Evolutionary conservation across 768 basidiomycete genomes (phyloP).

Genomic region (Leccinum incarnatum): DNA sequence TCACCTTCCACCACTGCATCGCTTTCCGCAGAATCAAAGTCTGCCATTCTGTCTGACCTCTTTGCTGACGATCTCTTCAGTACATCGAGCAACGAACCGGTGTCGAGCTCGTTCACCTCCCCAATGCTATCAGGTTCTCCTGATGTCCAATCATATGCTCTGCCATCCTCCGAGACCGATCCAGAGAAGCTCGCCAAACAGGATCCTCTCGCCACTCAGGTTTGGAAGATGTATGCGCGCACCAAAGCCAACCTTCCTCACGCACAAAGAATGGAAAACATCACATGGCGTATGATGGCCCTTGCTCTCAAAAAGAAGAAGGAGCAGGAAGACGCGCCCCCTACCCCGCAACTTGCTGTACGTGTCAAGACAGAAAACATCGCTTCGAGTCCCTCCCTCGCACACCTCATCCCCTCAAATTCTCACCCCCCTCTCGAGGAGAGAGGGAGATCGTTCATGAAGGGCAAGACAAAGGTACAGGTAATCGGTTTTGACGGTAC

Average conservation of each 20-base stretch:
- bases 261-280: constrained; percentile 94
- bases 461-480: constrained; percentile 74
- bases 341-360: neutral
- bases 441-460: constrained; percentile 74
- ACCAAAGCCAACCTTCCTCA: constrained; percentile 88
- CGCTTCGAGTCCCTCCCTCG: constrained; percentile 3
- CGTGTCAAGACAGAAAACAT: constrained; percentile 24
- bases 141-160: constrained; percentile 47
- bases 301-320: constrained; percentile 88
- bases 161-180: constrained; percentile 47
- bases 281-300: constrained; percentile 99
- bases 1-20: constrained; percentile 47
- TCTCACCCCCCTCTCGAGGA: constrained; percentile 36
- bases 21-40: constrained; percentile 51
- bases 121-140: constrained; percentile 69
- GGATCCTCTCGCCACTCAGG: constrained; percentile 91
- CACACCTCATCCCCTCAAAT: neutral
- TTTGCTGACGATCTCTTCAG: constrained; percentile 69
- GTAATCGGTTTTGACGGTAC: constrained; percentile 81
- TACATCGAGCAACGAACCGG: constrained; percentile 27
- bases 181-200: constrained; percentile 71
- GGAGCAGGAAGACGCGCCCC: constrained; percentile 53
- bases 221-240: constrained; percentile 95
- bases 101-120: constrained; percentile 58
- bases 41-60: constrained; percentile 63